Evolutionary conservation across 2,329 filamentous ascomycete genomes (phyloP).

Genomic region (Fusarium ramigenum): DNA sequence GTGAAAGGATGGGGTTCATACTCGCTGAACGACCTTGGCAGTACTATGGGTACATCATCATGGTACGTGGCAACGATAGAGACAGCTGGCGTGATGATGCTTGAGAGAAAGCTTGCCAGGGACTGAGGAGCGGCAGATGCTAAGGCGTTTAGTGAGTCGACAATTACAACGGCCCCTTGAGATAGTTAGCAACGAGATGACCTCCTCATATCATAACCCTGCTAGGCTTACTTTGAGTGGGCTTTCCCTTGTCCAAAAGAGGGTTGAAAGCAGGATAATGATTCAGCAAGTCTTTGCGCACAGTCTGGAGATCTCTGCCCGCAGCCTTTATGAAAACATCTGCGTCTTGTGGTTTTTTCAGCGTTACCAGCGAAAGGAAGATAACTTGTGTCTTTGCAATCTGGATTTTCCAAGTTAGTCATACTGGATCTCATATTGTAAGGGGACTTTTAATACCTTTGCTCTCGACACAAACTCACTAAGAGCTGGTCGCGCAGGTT

Average conservation of each 20-base stretch:
- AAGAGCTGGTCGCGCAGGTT: constrained; percentile 75
- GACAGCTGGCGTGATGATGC: constrained; percentile 70
- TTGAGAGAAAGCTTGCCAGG: constrained; percentile 75
- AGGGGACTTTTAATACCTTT: constrained; percentile 60
- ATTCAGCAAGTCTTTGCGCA: constrained; percentile 68
- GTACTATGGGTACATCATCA: constrained; percentile 73
- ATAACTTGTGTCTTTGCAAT: constrained; percentile 74
- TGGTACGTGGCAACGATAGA: constrained; percentile 86
- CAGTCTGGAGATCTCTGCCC: constrained; percentile 63
- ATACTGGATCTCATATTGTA: background rate
- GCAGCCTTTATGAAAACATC: constrained; percentile 74
- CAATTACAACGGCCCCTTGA: constrained; percentile 76
- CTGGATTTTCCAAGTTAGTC: constrained; percentile 44
- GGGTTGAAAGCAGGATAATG: constrained; percentile 57
- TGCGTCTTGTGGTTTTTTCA: constrained; percentile 69
- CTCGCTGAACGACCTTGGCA: constrained; percentile 55
- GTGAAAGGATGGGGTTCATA: constrained; percentile 77
- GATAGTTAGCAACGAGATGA: constrained; percentile 17
- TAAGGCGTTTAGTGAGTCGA: constrained; percentile 82
- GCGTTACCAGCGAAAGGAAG: constrained; percentile 80
- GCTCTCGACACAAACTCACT: constrained; percentile 79
- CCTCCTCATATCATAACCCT: background rate
- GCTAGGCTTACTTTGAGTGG: constrained; percentile 54
- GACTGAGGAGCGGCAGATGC: constrained; percentile 62
- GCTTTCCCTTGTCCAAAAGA: constrained; percentile 47